These are phyloP conservation scores for Candida silvicultrix DNA, from an alignment of 805 yeast genomes.

Conservation along the genomic window DNA sequence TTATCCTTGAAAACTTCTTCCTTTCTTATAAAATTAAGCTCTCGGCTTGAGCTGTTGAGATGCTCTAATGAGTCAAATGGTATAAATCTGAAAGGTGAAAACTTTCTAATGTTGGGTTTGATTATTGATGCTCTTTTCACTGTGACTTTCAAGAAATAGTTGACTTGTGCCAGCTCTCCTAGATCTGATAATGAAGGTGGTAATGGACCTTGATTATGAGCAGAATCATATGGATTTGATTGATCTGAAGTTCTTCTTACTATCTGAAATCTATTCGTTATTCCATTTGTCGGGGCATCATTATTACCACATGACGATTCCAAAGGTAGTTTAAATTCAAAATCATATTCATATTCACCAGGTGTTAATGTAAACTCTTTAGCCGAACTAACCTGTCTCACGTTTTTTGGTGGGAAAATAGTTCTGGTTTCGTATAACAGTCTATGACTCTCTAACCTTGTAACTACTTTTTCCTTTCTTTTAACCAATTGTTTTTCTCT, in stretches of 20 bases:
- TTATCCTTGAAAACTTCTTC: conserved; percentile 32
- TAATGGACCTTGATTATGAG: conserved; percentile 13
- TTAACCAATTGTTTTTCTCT: conserved; percentile 9
- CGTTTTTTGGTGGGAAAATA: conserved; percentile 45
- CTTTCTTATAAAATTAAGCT: conserved; percentile 40
- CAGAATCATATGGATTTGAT: neutral
- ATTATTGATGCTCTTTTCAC: conserved; percentile 47
- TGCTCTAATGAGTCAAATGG: conserved; percentile 7
- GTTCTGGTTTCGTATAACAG: conserved; percentile 38
- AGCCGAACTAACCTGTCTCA: conserved; percentile 32
- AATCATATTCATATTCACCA: conserved; percentile 44
- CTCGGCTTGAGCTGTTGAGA: conserved; percentile 24
- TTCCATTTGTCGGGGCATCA: conserved; percentile 37
- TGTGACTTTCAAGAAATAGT: conserved; percentile 54
- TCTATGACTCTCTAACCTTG: conserved; percentile 25
- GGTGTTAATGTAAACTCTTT: conserved; percentile 43
- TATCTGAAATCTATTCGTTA: conserved; percentile 1
- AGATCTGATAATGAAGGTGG: conserved; percentile 12
- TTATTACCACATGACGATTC: conserved; percentile 38
- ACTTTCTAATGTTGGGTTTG: conserved; percentile 38
- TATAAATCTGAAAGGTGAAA: conserved; percentile 12
- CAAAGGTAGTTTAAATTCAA: conserved; percentile 15
- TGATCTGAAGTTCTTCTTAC: neutral
- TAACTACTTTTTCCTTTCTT: conserved; percentile 2
- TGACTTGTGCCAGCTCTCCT: neutral